Evolutionary conservation across 192 early-diverging fungal species (phyloP), one percentile per base, ranked within the genome.

Genomic region (Mortierella hygrophila): DNA sequence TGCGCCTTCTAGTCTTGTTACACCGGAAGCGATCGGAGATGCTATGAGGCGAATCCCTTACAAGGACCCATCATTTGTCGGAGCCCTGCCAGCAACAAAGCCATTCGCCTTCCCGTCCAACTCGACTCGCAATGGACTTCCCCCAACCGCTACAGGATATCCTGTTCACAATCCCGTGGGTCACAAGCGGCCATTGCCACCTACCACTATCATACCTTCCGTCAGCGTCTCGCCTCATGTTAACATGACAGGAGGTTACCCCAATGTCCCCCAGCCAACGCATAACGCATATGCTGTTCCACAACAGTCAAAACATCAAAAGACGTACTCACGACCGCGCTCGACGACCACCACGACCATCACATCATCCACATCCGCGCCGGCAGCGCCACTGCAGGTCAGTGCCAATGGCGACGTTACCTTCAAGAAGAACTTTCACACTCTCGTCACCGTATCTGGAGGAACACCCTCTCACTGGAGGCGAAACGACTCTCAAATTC

Each of bases 1-100:
- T 11, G 63, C 85, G 54, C 90, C 92, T 23, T 82, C 86, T 6
- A 80, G 72, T 16, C 76, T 91, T 15, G 85, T 84, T 6, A 76
- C 77, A 10, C 20, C 77, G 47, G 72, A 89, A 65, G 80, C 77
- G 3, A 79, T 92, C 40, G 88, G 90, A 68, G 75, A 82, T 10
- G 72, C 92, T 1, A 90, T 91, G 73, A 65, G 77, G 13, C 76
- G 72, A 29, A 80, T 90, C 7, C 89, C 92, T 20, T 75, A 88
- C 42, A 80, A 89, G 35, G 90, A 90, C 29, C 23, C 90, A 4
- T 80, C 87, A 16, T 92, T 89, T 68, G 74, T 81, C n/a, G 92
- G 92, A n/a, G 76, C 88, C 29, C 68, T 92, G 40, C 90, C 91
- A n/a, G 79, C 89, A 55, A 89, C 76, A 49, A 90, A 90, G 46